Evolutionary conservation across 176 grass and related monocot species (phyloP).

Genomic region (Avena insularis): DNA sequence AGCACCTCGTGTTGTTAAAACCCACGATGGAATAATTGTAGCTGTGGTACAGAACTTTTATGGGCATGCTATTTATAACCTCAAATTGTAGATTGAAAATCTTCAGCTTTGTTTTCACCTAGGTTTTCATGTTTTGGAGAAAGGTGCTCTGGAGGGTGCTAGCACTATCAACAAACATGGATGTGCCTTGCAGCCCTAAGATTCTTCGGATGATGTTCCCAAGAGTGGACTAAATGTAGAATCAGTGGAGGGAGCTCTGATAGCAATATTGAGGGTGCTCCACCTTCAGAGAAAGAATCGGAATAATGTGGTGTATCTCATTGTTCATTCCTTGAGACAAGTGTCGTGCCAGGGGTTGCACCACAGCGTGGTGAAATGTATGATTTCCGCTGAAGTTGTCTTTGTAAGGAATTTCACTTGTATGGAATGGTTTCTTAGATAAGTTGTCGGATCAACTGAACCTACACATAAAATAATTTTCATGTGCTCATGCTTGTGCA

Average conservation of each 20-base stretch:
- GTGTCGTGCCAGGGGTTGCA: neutral
- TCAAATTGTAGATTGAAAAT: neutral
- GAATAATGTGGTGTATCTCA: neutral
- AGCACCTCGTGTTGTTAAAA: neutral
- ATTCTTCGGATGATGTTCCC: neutral
- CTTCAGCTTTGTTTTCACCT: neutral
- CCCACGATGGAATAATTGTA: too few species aligned
- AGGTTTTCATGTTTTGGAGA: neutral
- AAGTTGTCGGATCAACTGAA: neutral
- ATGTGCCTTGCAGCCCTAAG: neutral
- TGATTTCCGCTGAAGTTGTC: neutral
- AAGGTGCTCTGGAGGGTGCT: neutral
- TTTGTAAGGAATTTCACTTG: neutral
- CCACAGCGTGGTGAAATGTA: neutral
- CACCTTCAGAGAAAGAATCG: slow-evolving; percentile 32
- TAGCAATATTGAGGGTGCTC: slow-evolving; percentile 49
- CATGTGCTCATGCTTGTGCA: neutral
- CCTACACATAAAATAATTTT: neutral
- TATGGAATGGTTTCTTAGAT: neutral
- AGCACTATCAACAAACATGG: neutral
- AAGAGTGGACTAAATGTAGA: neutral
- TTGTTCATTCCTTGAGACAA: neutral
- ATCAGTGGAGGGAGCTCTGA: slow-evolving; percentile 44
- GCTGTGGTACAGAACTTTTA: too few species aligned
- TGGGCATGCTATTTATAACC: neutral